Percentiles rank a stretch among this genome's conserved stretches.
phyloP scores from a whole-genome alignment of 148 eudicot genomes.

The Chenopodium formosanum region DNA sequence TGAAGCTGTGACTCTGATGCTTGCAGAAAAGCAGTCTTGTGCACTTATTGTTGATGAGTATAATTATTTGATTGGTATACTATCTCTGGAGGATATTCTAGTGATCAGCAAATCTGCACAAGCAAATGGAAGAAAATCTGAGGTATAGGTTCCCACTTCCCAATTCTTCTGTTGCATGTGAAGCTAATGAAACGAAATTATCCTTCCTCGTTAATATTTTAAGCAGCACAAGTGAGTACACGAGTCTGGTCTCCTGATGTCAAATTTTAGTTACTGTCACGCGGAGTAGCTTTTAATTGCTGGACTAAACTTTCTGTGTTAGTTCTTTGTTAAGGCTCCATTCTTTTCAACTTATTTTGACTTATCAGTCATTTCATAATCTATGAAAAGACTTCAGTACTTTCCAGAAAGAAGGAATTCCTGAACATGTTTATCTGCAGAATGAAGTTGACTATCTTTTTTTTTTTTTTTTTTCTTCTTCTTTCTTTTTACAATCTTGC shows the following conservation, averaged over 20 bases:
- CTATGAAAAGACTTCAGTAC: too few species aligned
- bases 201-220: not conserved
- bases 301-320: not conserved
- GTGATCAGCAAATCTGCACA: conserved; percentile 49
- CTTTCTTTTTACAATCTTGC: too few species aligned
- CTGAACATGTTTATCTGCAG: too few species aligned
- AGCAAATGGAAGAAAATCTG: conserved; percentile 39
- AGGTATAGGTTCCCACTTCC: conserved; percentile 37
- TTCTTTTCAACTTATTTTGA: too few species aligned
- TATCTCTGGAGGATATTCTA: conserved; percentile 60
- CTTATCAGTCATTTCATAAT: too few species aligned
- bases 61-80: conserved; percentile 44
- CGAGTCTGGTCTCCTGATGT: not conserved
- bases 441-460: too few species aligned
- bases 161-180: not conserved
- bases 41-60: conserved; percentile 63
- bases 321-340: not conserved
- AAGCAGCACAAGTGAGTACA: too few species aligned
- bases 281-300: not conserved
- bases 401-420: too few species aligned
- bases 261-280: not conserved
- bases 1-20: conserved; percentile 70
- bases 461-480: too few species aligned
- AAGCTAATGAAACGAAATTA: not conserved
- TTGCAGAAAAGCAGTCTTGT: conserved; percentile 71